A percentile compares a stretch with the other conserved stretches of the same genome.
phyloP scores from a whole-genome alignment of 2,329 filamentous ascomycete species.

The Penicillium sp. region DNA sequence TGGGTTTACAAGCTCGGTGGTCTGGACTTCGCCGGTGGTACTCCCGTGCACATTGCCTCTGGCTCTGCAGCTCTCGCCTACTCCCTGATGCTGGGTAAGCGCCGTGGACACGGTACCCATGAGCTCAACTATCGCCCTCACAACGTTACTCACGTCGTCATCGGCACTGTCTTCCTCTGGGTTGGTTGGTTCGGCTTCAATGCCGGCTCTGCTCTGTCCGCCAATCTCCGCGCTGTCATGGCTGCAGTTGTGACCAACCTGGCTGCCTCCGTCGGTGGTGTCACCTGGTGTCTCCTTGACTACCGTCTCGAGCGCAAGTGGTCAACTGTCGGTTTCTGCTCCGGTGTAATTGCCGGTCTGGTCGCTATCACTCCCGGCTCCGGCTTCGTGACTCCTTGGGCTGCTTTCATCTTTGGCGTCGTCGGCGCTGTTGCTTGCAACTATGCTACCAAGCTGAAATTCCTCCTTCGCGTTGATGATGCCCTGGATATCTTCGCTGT shows the following conservation, averaged over 20 bases:
- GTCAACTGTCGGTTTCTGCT: slow-evolving; percentile 92
- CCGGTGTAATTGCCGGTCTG: slow-evolving; percentile 80
- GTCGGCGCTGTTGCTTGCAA: slow-evolving; percentile 77
- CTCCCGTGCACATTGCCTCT: slow-evolving; percentile 83
- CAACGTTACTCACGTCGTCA: slow-evolving; percentile 88
- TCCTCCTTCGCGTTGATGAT: slow-evolving; percentile 75
- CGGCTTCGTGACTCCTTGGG: slow-evolving; percentile 81
- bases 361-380: slow-evolving; percentile 87
- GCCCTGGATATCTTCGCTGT: slow-evolving; percentile 87
- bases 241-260: slow-evolving; percentile 83
- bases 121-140: slow-evolving; percentile 90
- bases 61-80: slow-evolving; percentile 83
- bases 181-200: slow-evolving; percentile 97
- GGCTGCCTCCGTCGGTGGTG: slow-evolving; percentile 76
- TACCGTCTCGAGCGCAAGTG: slow-evolving; percentile 87
- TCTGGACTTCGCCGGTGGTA: slow-evolving; percentile 85
- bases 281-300: slow-evolving; percentile 87
- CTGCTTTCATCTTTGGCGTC: slow-evolving; percentile 75
- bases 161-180: slow-evolving; percentile 92
- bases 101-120: slow-evolving; percentile 78
- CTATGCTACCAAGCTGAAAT: slow-evolving; percentile 89
- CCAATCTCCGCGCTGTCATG: slow-evolving; percentile 82
- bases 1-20: slow-evolving; percentile 79
- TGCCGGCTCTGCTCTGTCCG: slow-evolving; percentile 74
- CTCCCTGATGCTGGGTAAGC: slow-evolving; percentile 86